Percentiles rank a stretch among this genome's conserved stretches.
These are phyloP conservation scores for Cryptococcus maquisensis DNA, from an alignment of 1,284 basidiomycete genomes.

Conservation along the genomic window DNA sequence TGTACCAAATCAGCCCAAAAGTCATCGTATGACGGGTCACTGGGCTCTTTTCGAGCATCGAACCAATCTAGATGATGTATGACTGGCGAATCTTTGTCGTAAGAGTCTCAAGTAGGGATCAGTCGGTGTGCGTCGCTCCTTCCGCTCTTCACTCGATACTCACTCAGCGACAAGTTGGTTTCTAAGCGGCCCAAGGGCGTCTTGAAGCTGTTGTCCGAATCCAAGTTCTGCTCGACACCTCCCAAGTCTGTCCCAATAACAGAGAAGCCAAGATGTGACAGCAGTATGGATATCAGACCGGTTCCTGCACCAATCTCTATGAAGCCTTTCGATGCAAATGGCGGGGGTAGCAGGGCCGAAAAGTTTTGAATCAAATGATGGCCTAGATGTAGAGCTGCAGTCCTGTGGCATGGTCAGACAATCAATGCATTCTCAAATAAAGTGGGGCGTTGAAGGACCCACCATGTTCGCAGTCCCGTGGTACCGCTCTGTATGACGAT, in stretches of 20 bases:
- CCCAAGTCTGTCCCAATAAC: constrained; percentile 41
- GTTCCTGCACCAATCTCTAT: constrained; percentile 49
- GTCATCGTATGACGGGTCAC: constrained; percentile 11
- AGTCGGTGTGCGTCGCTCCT: not conserved
- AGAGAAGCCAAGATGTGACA: constrained; percentile 29
- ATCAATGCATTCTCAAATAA: not conserved
- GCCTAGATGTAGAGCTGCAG: constrained; percentile 34
- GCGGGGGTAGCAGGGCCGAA: constrained; percentile 4
- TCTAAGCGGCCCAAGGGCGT: constrained; percentile 34
- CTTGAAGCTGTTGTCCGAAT: not conserved
- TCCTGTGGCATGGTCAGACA: constrained; percentile 19
- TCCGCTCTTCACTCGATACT: constrained; percentile 12
- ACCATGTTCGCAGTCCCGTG: constrained; percentile 49
- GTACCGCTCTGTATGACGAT: constrained; percentile 48
- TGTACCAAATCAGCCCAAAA: constrained; percentile 21
- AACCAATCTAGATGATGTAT: constrained; percentile 35
- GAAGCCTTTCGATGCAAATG: constrained; percentile 3
- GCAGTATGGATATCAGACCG: constrained; percentile 43
- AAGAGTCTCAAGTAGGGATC: not conserved
- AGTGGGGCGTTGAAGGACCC: constrained; percentile 8
- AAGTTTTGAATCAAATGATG: constrained; percentile 36
- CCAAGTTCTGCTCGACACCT: constrained; percentile 3
- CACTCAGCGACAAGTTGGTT: constrained; percentile 41
- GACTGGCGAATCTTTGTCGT: not conserved
- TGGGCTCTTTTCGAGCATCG: constrained; percentile 13